These are phyloP conservation scores for Staphylotrichum longicolle DNA, from an alignment of 495 filamentous ascomycete genomes.

Conservation along the genomic window DNA sequence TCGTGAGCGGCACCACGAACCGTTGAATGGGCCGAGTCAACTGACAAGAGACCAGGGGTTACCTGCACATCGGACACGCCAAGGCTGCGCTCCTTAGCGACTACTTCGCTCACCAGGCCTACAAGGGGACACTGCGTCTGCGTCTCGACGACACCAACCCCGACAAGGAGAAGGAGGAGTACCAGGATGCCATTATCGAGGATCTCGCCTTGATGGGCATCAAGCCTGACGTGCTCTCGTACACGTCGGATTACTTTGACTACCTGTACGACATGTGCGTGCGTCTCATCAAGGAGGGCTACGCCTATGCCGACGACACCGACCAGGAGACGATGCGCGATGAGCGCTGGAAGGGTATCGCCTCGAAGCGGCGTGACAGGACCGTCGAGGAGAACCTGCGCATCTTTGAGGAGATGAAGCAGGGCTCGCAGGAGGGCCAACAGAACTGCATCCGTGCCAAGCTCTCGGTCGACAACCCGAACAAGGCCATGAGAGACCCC, in stretches of 20 bases:
- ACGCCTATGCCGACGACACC: slow-evolving; percentile 90
- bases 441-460: slow-evolving; percentile 87
- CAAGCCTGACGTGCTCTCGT: slow-evolving; percentile 71
- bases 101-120: slow-evolving; percentile 88
- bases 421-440: slow-evolving; percentile 68
- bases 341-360: slow-evolving; percentile 71
- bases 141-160: slow-evolving; percentile 95
- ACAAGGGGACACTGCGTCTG: slow-evolving; percentile 77
- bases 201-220: slow-evolving; percentile 85
- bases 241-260: slow-evolving; percentile 89
- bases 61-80: slow-evolving; percentile 90
- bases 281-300: slow-evolving; percentile 74
- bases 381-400: slow-evolving; percentile 75
- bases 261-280: slow-evolving; percentile 77
- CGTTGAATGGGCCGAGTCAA: background rate
- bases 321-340: slow-evolving; percentile 80
- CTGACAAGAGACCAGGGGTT: slow-evolving; percentile 51
- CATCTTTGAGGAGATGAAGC: slow-evolving; percentile 87
- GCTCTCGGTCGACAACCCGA: slow-evolving; percentile 77
- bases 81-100: slow-evolving; percentile 91
- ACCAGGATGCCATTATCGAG: slow-evolving; percentile 81
- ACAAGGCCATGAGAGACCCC: slow-evolving; percentile 85
- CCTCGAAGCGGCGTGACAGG: slow-evolving; percentile 73
- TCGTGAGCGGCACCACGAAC: slow-evolving; percentile 55
- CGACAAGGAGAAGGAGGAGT: slow-evolving; percentile 89